phyloP scores from a whole-genome alignment of 345 rosid species.

The Isatis tinctoria region DNA sequence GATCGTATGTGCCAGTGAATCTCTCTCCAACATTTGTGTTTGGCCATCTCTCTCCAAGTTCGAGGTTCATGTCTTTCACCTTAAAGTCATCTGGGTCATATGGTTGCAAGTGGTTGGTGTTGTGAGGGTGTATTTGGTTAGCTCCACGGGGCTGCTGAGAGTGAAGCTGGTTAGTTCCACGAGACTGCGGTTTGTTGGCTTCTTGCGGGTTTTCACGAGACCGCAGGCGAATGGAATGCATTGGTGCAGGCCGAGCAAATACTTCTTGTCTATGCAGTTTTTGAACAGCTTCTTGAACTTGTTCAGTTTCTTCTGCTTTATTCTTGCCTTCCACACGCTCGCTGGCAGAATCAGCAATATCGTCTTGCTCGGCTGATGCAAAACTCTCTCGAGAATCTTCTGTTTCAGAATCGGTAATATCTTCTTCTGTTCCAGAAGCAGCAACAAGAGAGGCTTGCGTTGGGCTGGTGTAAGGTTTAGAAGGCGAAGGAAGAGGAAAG shows the following conservation, averaged over 20 bases:
- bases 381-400: slow-evolving; percentile 24
- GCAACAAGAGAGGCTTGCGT: not conserved
- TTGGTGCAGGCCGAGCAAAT: slow-evolving; percentile 33
- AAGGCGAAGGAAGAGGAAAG: not conserved
- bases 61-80: slow-evolving; percentile 65
- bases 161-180: slow-evolving; percentile 22
- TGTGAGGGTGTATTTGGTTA: slow-evolving; percentile 20
- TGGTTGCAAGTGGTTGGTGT: slow-evolving; percentile 12
- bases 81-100: slow-evolving; percentile 46
- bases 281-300: slow-evolving; percentile 21
- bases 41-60: slow-evolving; percentile 72
- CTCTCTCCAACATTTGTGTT: slow-evolving; percentile 51
- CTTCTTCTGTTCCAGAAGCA: slow-evolving; percentile 12
- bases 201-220: slow-evolving; percentile 24
- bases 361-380: slow-evolving; percentile 25
- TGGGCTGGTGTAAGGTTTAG: not conserved
- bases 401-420: slow-evolving; percentile 22
- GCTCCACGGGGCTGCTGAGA: slow-evolving; percentile 17
- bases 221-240: slow-evolving; percentile 31
- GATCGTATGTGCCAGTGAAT: slow-evolving; percentile 61
- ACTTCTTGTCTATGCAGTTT: slow-evolving; percentile 34
- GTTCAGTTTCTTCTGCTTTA: not conserved
- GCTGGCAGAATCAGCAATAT: not conserved
- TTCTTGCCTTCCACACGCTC: not conserved
- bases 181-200: not conserved